Evolutionary conservation across 345 rosid species (phyloP), one percentile per base, ranked within the genome.

Genomic region (Citropsis articulata): DNA sequence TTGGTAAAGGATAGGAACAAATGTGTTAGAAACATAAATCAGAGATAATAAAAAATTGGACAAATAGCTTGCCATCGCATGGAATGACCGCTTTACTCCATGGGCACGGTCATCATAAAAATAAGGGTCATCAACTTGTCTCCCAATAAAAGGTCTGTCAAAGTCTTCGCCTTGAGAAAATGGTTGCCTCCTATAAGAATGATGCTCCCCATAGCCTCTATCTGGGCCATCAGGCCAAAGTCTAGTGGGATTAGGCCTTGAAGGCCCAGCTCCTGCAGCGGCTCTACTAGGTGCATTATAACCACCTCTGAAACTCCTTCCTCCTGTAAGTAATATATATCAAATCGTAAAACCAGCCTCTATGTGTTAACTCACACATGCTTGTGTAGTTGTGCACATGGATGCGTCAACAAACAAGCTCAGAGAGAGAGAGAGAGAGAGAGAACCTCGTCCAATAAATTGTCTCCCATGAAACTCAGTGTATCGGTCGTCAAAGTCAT

Each of bases 61-160:
- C 25, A 48, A 56, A 50, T 10, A 67, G 50, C 80, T 69, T 62
- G 88, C 93, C 50, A 80, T 83, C 82, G 79, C 75, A 65, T 86
- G 78, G 77, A 83, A 87, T 38, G 90, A 88, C 71, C 93, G 80
- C 82, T 88, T 90, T 77, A 82, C 78, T 36, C 90, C 90, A 74
- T 71, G 87, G 62, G 83, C 69, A 55, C 71, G 63, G 66, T 86
- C 90, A 64, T 82, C 84, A 77, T 84, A 82, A 65, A 66, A 74
- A 74, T 84, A 84, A 63, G 89, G 85, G 30, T 88, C 86, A 40
- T 87, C 89, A 71, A 83, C 70, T 63, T 81, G 87, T 79, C 88
- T 82, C 79, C 75, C 86, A 27, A 55, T 71, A 68, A 77, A 85
- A 59, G 78, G 81, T 81, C 88, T 76, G 27, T 86, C 86, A 78